phyloP scores from a whole-genome alignment of 768 basidiomycete genomes.

The Podaxis sp. region DNA sequence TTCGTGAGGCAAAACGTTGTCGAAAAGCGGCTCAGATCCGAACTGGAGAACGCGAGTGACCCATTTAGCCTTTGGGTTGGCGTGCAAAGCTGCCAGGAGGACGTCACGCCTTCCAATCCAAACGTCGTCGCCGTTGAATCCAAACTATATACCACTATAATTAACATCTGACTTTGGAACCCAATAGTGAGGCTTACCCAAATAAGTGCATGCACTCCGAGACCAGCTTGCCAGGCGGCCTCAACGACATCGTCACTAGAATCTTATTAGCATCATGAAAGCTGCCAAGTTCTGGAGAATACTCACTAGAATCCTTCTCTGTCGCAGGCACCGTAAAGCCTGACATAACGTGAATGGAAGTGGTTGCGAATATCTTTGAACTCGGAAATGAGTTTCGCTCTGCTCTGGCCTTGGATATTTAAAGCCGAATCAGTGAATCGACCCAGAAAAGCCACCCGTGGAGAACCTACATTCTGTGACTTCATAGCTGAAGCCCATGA shows the following conservation, averaged over 20 bases:
- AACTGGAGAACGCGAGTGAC: slow-evolving; percentile 56
- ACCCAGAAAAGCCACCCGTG: neutral
- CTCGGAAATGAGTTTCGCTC: slow-evolving; percentile 39
- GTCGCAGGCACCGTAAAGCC: slow-evolving; percentile 37
- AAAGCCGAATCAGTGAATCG: neutral
- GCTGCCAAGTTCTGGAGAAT: neutral
- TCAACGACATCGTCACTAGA: slow-evolving; percentile 46
- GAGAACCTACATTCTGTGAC: slow-evolving; percentile 47
- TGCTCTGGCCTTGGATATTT: slow-evolving; percentile 43
- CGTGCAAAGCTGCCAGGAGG: slow-evolving; percentile 41
- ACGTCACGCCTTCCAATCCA: slow-evolving; percentile 46
- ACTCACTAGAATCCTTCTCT: slow-evolving; percentile 33
- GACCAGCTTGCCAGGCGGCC: slow-evolving; percentile 48
- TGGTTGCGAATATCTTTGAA: slow-evolving; percentile 50
- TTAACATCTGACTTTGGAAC: neutral
- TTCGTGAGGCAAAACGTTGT: slow-evolving; percentile 40
- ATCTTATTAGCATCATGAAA: neutral
- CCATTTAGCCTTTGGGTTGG: slow-evolving; percentile 50
- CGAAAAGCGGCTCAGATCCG: slow-evolving; percentile 58
- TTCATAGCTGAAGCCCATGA: slow-evolving; percentile 67
- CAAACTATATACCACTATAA: slow-evolving; percentile 25
- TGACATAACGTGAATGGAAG: slow-evolving; percentile 57
- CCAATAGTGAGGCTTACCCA: slow-evolving; percentile 41
- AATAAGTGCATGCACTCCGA: slow-evolving; percentile 61
- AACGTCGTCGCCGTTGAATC: slow-evolving; percentile 33